A percentile compares a stretch with the other conserved stretches of the same genome.
Evolutionary conservation across 257 asterid species (phyloP).

Genomic region (Verbena officinalis): DNA sequence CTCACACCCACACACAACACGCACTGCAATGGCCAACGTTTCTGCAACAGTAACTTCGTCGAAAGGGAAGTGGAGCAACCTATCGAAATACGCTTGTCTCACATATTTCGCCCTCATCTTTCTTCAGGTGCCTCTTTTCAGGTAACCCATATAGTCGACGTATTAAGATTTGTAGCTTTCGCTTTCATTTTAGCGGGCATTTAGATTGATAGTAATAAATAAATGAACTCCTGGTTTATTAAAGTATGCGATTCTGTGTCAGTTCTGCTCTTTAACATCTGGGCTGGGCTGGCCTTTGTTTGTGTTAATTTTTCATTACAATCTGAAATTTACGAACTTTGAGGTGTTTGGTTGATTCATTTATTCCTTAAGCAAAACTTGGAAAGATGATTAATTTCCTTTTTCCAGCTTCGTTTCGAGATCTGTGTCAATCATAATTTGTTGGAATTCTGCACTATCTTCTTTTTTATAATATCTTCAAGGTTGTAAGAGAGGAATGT

Average conservation of each 20-base stretch:
- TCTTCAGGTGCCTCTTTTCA: constrained; percentile 72
- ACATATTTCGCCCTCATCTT: constrained; percentile 47
- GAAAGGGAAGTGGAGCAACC: constrained; percentile 52
- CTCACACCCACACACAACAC: background rate
- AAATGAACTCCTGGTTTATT: background rate
- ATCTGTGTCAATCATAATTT: constrained; percentile 15
- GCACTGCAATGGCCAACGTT: constrained; percentile 26
- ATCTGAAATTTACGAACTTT: constrained; percentile 3
- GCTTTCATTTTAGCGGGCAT: background rate
- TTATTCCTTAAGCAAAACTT: background rate
- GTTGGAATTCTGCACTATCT: background rate
- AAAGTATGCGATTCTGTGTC: background rate
- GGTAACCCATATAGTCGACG: constrained; percentile 33
- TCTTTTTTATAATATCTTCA: background rate
- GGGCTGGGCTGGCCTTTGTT: background rate
- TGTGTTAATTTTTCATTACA: background rate
- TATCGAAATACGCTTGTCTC: constrained; percentile 53
- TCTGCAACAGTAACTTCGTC: constrained; percentile 21
- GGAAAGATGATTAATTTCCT: background rate
- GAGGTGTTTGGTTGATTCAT: constrained; percentile 2
- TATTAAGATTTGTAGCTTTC: background rate
- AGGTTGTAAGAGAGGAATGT: constrained; percentile 12
- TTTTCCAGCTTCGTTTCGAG: constrained; percentile 12
- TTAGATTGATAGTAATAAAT: background rate
- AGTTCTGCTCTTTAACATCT: background rate